A percentile compares a stretch with the other conserved stretches of the same genome.
Conservation (phyloP, 345 rosid genomes). For the Draba incana region DNA sequence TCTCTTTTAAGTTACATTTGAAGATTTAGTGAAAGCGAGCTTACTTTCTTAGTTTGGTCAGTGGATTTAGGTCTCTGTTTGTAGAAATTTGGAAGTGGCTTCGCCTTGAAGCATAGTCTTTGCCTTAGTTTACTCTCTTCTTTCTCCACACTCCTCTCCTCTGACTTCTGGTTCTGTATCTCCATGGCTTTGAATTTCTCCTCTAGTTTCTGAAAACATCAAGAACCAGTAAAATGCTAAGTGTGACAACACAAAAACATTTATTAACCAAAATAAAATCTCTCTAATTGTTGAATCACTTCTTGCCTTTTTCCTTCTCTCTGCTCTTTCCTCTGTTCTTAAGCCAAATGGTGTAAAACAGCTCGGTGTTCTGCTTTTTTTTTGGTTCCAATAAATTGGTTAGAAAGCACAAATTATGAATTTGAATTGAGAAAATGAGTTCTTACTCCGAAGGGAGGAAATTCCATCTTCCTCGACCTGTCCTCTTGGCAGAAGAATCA, state of each 20-base stretch:
- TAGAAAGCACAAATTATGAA: constrained; percentile 45
- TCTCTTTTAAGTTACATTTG: neutral
- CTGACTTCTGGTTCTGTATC: constrained; percentile 46
- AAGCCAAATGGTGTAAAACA: constrained; percentile 65
- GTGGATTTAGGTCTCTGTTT: constrained; percentile 51
- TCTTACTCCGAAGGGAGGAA: constrained; percentile 81
- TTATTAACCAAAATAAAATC: neutral
- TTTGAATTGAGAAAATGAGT: constrained; percentile 40
- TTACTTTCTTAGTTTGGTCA: constrained; percentile 58
- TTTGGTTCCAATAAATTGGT: constrained; percentile 8
- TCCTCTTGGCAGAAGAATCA: constrained; percentile 59
- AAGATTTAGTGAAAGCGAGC: neutral
- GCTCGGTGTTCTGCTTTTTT: constrained; percentile 62
- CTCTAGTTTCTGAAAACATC: constrained; percentile 63
- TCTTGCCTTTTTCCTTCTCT: constrained; percentile 79
- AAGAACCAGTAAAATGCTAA: neutral
- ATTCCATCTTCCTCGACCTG: constrained; percentile 62
- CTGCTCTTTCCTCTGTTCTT: constrained; percentile 85
- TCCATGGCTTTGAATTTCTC: constrained; percentile 71
- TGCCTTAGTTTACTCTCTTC: constrained; percentile 64
- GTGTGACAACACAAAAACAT: neutral
- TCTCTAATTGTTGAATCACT: neutral
- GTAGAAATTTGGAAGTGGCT: constrained; percentile 89
- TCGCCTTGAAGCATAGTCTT: constrained; percentile 89
- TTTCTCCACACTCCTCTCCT: constrained; percentile 68